Evolutionary conservation across 305 asterid genomes (phyloP).

Genomic region (Rubia tinctorum): DNA sequence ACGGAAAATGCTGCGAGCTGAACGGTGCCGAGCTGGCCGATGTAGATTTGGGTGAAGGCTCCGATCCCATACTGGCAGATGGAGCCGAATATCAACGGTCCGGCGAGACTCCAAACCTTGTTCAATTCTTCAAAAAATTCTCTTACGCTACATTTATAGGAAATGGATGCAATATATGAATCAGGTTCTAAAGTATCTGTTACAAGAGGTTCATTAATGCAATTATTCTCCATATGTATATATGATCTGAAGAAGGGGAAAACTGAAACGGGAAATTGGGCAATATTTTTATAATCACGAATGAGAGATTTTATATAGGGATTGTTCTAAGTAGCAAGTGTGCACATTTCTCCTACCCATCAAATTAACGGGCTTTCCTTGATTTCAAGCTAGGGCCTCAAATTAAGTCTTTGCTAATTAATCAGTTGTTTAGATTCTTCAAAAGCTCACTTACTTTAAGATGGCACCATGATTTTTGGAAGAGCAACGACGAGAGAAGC

Average conservation of each 20-base stretch:
- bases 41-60: conserved; percentile 51
- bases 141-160: conserved; percentile 6
- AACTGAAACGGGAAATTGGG: no score
- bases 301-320: no score
- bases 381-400: no score
- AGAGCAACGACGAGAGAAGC: no score
- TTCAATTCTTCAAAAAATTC: conserved; percentile 33
- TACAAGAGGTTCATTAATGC: conserved; percentile 6
- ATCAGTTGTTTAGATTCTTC: no score
- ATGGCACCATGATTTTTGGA: no score
- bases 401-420: no score
- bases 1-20: conserved; percentile 53
- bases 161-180: neutral
- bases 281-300: no score
- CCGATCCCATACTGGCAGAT: conserved; percentile 46
- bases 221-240: neutral
- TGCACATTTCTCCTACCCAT: no score
- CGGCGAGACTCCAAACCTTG: conserved; percentile 55
- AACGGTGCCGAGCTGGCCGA: conserved; percentile 50
- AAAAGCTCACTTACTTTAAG: no score
- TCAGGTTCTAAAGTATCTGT: neutral
- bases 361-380: no score
- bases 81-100: conserved; percentile 49
- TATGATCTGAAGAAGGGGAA: neutral
- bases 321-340: no score